phyloP scores from a whole-genome alignment of 495 filamentous ascomycete species.

The Acidiella bohemica region DNA sequence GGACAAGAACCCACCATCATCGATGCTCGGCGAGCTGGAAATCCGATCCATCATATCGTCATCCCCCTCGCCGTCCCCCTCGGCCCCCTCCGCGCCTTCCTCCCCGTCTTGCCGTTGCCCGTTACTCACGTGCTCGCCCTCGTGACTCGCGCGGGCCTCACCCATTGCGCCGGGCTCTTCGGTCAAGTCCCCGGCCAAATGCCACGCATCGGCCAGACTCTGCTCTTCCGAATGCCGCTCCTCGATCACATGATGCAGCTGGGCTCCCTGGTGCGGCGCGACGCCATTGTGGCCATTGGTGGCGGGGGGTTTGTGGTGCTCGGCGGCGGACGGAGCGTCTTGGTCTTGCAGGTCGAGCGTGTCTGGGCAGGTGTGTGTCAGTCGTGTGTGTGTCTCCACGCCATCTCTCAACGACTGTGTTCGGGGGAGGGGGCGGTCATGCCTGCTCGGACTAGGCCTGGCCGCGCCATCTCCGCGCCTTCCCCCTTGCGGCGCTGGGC shows the following conservation, averaged over 20 bases:
- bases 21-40: constrained; percentile 93
- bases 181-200: constrained; percentile 38
- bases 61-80: constrained; percentile 66
- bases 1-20: constrained; percentile 69
- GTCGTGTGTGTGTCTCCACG: no score
- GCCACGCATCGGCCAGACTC: constrained; percentile 33
- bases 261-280: constrained; percentile 74
- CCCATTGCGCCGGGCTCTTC: constrained; percentile 30
- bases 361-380: constrained; percentile 44
- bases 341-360: constrained; percentile 89
- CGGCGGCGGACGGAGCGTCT: constrained; percentile 67
- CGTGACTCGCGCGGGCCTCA: constrained; percentile 9
- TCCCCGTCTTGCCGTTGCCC: constrained; percentile 28
- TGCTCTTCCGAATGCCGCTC: constrained; percentile 55
- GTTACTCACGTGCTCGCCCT: constrained; percentile 14
- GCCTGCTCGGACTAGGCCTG: no score
- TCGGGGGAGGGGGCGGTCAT: no score
- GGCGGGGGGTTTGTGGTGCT: constrained; percentile 47
- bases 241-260: constrained; percentile 63
- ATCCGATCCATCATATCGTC: constrained; percentile 94
- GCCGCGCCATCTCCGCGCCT: no score
- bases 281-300: constrained; percentile 45
- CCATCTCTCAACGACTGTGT: no score
- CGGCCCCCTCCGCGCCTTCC: constrained; percentile 53
- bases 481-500: no score